Evolutionary conservation across 179 eudicot genomes (phyloP).

Genomic region (Corrigiola litoralis): DNA sequence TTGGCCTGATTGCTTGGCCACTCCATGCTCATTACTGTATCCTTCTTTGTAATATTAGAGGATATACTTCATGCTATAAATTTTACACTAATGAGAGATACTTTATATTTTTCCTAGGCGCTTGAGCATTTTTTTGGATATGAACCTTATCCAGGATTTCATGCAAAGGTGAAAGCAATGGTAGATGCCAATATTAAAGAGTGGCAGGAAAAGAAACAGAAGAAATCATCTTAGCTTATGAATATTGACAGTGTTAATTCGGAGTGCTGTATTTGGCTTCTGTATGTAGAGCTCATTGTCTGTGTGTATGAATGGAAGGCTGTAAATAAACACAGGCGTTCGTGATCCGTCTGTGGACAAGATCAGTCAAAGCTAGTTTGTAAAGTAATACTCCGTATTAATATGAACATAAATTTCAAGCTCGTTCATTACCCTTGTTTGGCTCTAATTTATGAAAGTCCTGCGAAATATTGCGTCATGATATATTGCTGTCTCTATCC

Average conservation of each 20-base stretch:
- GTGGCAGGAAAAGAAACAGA: constrained; percentile 58
- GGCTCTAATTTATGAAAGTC: too few species aligned
- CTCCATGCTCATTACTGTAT: background rate
- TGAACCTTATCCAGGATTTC: constrained; percentile 88
- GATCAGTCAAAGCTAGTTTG: too few species aligned
- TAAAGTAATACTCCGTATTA: too few species aligned
- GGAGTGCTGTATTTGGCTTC: background rate
- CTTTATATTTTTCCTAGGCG: constrained; percentile 32
- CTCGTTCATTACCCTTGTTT: too few species aligned
- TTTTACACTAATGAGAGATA: background rate
- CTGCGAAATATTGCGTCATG: too few species aligned
- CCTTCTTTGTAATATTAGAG: background rate
- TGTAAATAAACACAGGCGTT: too few species aligned
- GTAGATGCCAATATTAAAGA: constrained; percentile 57
- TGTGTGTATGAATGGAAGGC: too few species aligned
- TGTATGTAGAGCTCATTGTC: background rate
- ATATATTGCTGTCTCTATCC: too few species aligned
- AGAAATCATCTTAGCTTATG: constrained; percentile 42
- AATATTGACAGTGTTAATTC: background rate
- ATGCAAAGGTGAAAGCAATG: constrained; percentile 52
- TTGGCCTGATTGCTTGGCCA: background rate
- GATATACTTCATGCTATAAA: background rate
- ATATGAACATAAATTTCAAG: too few species aligned
- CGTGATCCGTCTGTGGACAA: too few species aligned
- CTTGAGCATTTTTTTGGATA: constrained; percentile 55